Evolutionary conservation across 164 flowering plant genomes (phyloP).

Genomic region (Sextonia rubra): DNA sequence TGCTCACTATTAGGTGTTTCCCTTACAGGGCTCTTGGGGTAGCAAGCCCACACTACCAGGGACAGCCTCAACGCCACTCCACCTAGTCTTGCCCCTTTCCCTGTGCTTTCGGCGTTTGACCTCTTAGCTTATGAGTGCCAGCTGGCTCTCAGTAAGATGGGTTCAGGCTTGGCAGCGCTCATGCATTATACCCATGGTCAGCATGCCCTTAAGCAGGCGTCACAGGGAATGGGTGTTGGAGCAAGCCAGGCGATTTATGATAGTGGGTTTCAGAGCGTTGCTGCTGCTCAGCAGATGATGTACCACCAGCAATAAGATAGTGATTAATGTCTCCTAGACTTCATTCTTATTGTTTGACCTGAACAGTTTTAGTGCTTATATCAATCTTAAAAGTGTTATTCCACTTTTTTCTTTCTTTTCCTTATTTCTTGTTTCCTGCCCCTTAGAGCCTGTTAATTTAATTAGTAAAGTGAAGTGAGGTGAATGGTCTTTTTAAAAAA

Average conservation of each 20-base stretch:
- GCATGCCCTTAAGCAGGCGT: slow-evolving; percentile 45
- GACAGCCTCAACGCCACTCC: slow-evolving; percentile 66
- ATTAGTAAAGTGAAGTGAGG: too few relatives aligned
- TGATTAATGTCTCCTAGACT: not conserved
- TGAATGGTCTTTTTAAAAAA: too few relatives aligned
- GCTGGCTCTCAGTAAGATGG: slow-evolving; percentile 60
- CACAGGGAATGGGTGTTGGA: slow-evolving; percentile 60
- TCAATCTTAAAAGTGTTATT: not conserved
- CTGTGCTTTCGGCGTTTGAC: slow-evolving; percentile 47
- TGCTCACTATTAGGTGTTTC: not conserved
- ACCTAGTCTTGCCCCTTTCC: slow-evolving; percentile 47
- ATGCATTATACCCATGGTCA: slow-evolving; percentile 55
- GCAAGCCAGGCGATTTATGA: slow-evolving; percentile 74
- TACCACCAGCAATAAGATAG: slow-evolving; percentile 49
- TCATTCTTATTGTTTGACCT: not conserved
- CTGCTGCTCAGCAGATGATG: slow-evolving; percentile 75
- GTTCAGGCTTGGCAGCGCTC: slow-evolving; percentile 44
- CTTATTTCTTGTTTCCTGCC: not conserved
- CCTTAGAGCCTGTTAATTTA: too few relatives aligned
- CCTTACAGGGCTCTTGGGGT: slow-evolving; percentile 86
- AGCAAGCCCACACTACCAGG: slow-evolving; percentile 91
- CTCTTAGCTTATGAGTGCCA: slow-evolving; percentile 64
- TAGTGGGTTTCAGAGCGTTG: slow-evolving; percentile 53
- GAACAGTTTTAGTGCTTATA: too few relatives aligned
- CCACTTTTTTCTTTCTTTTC: not conserved